Base-by-base conservation (phyloP, 2,329 filamentous ascomycete species). In the Colletotrichum euphorbiae region DNA sequence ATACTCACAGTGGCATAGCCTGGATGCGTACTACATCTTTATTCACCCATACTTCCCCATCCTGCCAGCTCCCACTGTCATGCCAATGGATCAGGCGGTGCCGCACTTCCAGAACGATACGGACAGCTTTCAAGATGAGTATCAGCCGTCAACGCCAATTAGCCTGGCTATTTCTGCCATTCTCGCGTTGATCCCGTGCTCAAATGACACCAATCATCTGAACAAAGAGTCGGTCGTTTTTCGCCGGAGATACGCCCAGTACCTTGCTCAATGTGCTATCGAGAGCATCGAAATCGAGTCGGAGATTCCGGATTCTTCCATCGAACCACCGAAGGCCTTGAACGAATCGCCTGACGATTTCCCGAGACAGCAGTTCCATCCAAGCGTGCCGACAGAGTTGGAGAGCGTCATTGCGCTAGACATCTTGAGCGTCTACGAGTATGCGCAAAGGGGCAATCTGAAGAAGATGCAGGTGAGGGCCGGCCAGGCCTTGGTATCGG, bases 11-110 rank as follows among this genome's bases (percentile, higher is more conserved):
- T 15, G 3, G 3, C 28, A 7, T 17, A 77, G 74, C 52, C 75
- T 85, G 19, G 80, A 84, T 65, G 84, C 82, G 4, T 86, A 86
- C 72, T 86, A 86, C 69, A 78, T 82, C 62, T 86, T 81, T 78
- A 82, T 85, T 62, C 84, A 86, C 67, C 80, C 82, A 0, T 85
- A 80, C 66, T 81, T 85, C 17, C 83, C 84, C 3, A 83, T 85
- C 40, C 73, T 86, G 2, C 84, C 83, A 12, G 76, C 83, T 2
- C 82, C 83, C 6, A 74, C 75, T 19, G 68, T 69, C 31, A 68
- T 73, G 31, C 74, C 79, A 12, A 69, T 75, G 36, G 80, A 78
- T 66, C 75, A 79, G 59, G 74, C 78, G 5, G 67, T 76, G 1
- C 72, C 77, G 4, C 71, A 79, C 6, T 71, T 78, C 12, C 80